Conservation (phyloP, 2,329 filamentous ascomycete species). For the Fusarium sp. region DNA sequence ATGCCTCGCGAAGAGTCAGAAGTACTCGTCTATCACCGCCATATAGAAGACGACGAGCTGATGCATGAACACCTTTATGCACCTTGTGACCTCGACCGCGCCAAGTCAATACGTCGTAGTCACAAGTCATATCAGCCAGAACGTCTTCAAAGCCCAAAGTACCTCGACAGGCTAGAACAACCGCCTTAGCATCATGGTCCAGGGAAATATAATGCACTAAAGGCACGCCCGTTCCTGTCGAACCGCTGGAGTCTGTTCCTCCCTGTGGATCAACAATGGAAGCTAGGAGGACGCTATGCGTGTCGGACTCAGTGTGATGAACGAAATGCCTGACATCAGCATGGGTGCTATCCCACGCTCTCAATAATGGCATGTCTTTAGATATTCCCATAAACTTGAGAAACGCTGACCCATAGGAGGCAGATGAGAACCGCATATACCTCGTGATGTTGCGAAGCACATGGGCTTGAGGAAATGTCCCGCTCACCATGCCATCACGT, state of each 20-base stretch:
- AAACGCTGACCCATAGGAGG: conserved; percentile 73
- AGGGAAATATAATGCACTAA: conserved; percentile 79
- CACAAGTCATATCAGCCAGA: conserved; percentile 78
- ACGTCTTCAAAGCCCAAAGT: conserved; percentile 80
- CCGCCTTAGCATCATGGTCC: conserved; percentile 76
- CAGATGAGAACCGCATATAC: conserved; percentile 75
- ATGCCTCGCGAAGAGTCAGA: conserved; percentile 71
- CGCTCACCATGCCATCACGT: conserved; percentile 65
- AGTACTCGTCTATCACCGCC: conserved; percentile 75
- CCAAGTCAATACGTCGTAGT: conserved; percentile 75
- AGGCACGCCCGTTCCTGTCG: conserved; percentile 73
- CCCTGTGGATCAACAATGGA: conserved; percentile 78
- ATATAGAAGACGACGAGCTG: conserved; percentile 73
- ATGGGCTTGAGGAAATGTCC: conserved; percentile 69
- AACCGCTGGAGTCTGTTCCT: conserved; percentile 72
- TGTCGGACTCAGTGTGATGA: conserved; percentile 68
- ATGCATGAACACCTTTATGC: conserved; percentile 80
- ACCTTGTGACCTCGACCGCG: conserved; percentile 74
- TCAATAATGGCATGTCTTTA: conserved; percentile 59
- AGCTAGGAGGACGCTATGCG: conserved; percentile 71
- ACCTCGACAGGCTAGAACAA: conserved; percentile 78
- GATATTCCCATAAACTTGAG: conserved; percentile 71
- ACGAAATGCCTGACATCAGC: conserved; percentile 72
- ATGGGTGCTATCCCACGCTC: conserved; percentile 62
- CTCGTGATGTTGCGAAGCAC: conserved; percentile 71